Percentiles rank a stretch among this genome's conserved stretches.
Conservation (phyloP, 163 green algal species). For the Chlamydomonas reinhardtii region DNA sequence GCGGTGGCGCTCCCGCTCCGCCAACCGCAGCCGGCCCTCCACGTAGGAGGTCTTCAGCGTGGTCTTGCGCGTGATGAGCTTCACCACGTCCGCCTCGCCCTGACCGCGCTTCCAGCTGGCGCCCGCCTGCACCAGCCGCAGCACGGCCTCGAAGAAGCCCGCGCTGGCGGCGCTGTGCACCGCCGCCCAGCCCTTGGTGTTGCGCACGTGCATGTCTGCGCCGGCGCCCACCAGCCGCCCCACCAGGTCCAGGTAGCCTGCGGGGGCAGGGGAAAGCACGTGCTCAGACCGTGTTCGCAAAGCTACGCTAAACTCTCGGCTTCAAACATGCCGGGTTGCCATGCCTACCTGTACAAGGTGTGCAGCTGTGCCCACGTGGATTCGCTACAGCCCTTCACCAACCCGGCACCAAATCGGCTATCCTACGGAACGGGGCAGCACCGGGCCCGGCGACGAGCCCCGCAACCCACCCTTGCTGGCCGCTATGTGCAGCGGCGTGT, state of each 20-base stretch:
- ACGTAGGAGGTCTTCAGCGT: slow-evolving; percentile 76
- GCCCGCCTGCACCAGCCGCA: slow-evolving; percentile 72
- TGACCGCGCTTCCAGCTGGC: slow-evolving; percentile 61
- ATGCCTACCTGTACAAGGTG: no score
- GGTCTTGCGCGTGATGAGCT: slow-evolving; percentile 75
- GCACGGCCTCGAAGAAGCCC: slow-evolving; percentile 77
- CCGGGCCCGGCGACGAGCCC: no score
- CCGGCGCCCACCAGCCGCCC: slow-evolving; percentile 60
- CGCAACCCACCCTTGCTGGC: slow-evolving; percentile 57
- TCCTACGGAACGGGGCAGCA: no score
- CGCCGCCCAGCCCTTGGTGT: slow-evolving; percentile 75
- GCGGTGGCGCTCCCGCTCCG: slow-evolving; percentile 77
- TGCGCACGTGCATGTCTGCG: slow-evolving; percentile 72
- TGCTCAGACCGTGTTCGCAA: no score
- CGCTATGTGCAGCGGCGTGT: slow-evolving; percentile 76
- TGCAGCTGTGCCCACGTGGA: no score
- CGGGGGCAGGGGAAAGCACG: no score
- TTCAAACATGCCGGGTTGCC: no score
- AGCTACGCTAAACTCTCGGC: no score
- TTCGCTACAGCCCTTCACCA: no score
- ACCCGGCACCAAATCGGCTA: no score
- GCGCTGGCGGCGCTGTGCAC: slow-evolving; percentile 74
- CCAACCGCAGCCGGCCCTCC: slow-evolving; percentile 75
- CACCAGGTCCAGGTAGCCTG: slow-evolving; percentile 51
- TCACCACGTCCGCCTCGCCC: slow-evolving; percentile 76